Percentiles rank a stretch among this genome's conserved stretches.
phyloP scores from a whole-genome alignment of 139 green algal species.

The Chlamydomonas applanata region DNA sequence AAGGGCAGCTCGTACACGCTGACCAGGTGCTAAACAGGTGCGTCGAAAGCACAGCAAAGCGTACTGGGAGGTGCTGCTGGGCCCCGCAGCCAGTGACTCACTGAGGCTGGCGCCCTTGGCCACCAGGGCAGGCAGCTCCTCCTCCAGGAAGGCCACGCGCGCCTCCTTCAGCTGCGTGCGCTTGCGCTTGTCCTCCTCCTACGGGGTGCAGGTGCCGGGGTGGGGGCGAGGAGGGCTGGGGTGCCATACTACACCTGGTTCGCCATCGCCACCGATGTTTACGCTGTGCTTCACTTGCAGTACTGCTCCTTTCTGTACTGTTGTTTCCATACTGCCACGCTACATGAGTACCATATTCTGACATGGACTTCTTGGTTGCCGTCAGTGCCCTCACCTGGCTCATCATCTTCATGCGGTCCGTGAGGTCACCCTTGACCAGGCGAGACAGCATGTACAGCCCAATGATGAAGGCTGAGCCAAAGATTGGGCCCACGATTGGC shows the following conservation, averaged over 20 bases:
- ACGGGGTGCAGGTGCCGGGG: constrained; percentile 10
- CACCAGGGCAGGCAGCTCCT: constrained; percentile 53
- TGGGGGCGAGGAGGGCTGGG: too few relatives aligned
- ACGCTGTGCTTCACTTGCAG: too few relatives aligned
- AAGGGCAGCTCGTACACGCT: too few relatives aligned
- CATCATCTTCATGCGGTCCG: constrained; percentile 57
- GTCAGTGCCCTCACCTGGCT: constrained; percentile 32
- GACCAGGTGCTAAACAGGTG: too few relatives aligned
- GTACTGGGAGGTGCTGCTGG: too few relatives aligned
- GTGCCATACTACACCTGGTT: too few relatives aligned
- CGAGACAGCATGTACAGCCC: constrained; percentile 54
- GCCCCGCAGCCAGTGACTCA: constrained; percentile 5
- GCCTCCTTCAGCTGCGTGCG: constrained; percentile 45
- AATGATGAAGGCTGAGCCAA: constrained; percentile 55
- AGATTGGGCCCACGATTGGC: constrained; percentile 52
- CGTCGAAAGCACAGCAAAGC: background rate
- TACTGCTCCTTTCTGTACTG: too few relatives aligned
- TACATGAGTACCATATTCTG: too few relatives aligned
- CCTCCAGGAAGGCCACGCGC: constrained; percentile 43
- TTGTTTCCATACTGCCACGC: too few relatives aligned
- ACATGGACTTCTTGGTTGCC: too few relatives aligned
- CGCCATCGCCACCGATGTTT: too few relatives aligned
- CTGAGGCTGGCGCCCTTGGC: constrained; percentile 29
- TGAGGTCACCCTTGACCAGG: constrained; percentile 53
- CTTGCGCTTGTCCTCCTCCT: constrained; percentile 45